Base-by-base conservation (phyloP, 768 basidiomycete genomes). In the Auriscalpium vulgare region DNA sequence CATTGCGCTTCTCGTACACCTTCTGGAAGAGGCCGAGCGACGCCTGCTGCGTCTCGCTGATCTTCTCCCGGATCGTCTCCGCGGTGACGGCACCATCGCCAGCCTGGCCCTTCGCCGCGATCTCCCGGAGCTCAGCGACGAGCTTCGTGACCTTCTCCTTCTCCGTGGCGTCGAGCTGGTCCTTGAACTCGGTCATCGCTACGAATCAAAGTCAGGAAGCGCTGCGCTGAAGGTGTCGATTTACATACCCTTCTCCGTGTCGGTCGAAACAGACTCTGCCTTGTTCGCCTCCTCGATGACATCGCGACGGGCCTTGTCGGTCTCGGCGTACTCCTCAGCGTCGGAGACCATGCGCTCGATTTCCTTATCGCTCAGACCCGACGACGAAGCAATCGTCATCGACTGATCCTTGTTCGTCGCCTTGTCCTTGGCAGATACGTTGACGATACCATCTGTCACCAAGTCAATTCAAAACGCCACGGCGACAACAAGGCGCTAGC, bases 181-280 rank as follows among this genome's bases (percentile, higher is more conserved):
- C 91, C 78, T 95, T 94, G 83, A 98, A 98, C 75, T 99, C 97
- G 66, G 78, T 82, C 87, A 98, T 90, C 16, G 94, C 91, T 91
- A 10, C 52, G 8, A 35, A 53, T 66, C 10, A 68, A 9, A 35
- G 47, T 46, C n/a, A 48, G 52, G 2, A 29, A 51, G 14, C 37
- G 52, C 29, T 49, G 8, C 4, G 34, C 38, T 47, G 29, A 37
- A 40, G 10, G 9, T 44, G 23, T 4, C 29, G 37, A 10, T 10
- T 0, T 29, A 71, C 80, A 49, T 61, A 87, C 87, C 89, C 77
- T 97, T 98, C 80, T 97, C 94, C 2, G 95, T 98, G 68, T 98
- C 95, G 56, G 85, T 77, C 66, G 86, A 89, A 63, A 97, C 87
- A 8, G 91, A 94, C 70, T 97, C 95, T 48, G 91, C 95, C 76